Percentiles rank a stretch among this genome's conserved stretches.
These are phyloP conservation scores for Leccinum pachyderme DNA, from an alignment of 1,284 basidiomycete genomes.

Conservation along the genomic window DNA sequence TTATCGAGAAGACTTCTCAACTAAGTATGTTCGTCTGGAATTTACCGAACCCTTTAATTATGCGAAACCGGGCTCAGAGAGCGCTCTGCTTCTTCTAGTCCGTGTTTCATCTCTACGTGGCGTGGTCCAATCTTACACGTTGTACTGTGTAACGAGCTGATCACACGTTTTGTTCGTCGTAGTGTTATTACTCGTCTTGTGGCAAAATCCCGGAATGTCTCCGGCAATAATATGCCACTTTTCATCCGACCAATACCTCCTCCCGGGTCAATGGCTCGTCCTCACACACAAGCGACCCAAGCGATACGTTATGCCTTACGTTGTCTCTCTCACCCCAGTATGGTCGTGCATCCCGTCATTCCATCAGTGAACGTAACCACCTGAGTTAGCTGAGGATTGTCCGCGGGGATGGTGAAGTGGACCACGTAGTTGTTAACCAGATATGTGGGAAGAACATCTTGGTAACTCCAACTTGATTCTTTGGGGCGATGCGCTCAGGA, in stretches of 20 bases:
- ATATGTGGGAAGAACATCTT: conserved; percentile 22
- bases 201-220: conserved; percentile 47
- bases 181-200: conserved; percentile 57
- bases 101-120: conserved; percentile 26
- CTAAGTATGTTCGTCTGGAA: conserved; percentile 38
- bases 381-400: conserved; percentile 10
- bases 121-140: conserved; percentile 10
- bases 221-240: conserved; percentile 58
- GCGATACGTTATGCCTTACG: conserved; percentile 18
- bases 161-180: conserved; percentile 6
- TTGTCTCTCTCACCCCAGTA: conserved; percentile 7
- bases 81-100: conserved; percentile 12
- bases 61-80: conserved; percentile 9
- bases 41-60: conserved; percentile 21
- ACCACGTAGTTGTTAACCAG: conserved; percentile 22
- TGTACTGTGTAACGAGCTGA: conserved; percentile 12
- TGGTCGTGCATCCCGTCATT: conserved; percentile 19
- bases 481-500: conserved; percentile 1
- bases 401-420: conserved; percentile 23
- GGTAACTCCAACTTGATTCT: conserved; percentile 5
- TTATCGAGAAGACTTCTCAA: conserved; percentile 63
- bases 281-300: conserved; percentile 10
- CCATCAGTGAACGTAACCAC: conserved; percentile 19
- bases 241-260: conserved; percentile 36
- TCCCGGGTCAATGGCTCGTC: conserved; percentile 2